Conservation (phyloP, 2,329 filamentous ascomycete genomes). For the Trichoderma gracile region DNA sequence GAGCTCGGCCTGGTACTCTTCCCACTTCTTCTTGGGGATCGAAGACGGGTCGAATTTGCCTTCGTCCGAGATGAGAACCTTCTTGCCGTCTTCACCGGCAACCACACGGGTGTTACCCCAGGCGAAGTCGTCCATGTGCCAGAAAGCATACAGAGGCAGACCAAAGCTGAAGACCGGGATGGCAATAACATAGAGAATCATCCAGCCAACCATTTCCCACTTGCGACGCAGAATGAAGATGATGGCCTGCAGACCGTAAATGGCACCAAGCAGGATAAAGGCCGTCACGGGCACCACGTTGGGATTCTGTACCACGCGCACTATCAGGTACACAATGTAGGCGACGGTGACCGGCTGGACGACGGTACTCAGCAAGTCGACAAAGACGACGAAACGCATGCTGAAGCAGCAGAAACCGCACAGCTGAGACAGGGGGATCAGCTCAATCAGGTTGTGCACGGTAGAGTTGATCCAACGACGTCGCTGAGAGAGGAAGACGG, state of each 20-base stretch:
- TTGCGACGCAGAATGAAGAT: constrained; percentile 96
- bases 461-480: constrained; percentile 99
- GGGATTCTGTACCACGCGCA: constrained; percentile 63
- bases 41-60: constrained; percentile 93
- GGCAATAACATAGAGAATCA: constrained; percentile 91
- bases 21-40: constrained; percentile 98
- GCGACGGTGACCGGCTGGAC: constrained; percentile 88
- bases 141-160: constrained; percentile 92
- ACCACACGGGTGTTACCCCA: constrained; percentile 99
- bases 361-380: constrained; percentile 88
- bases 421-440: constrained; percentile 88
- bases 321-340: constrained; percentile 88
- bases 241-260: constrained; percentile 94
- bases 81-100: constrained; percentile 87
- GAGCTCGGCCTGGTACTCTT: constrained; percentile 96
- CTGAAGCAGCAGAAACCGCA: constrained; percentile 99
- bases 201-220: constrained; percentile 99
- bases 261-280: constrained; percentile 88
- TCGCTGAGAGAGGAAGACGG: constrained; percentile 94
- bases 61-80: constrained; percentile 92
- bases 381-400: constrained; percentile 96
- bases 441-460: constrained; percentile 94
- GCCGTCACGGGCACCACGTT: constrained; percentile 76
- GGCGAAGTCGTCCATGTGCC: constrained; percentile 99
- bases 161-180: constrained; percentile 90